These are phyloP conservation scores for Oryza australiensis DNA, from an alignment of 176 grass and related monocot species.

Conservation along the genomic window DNA sequence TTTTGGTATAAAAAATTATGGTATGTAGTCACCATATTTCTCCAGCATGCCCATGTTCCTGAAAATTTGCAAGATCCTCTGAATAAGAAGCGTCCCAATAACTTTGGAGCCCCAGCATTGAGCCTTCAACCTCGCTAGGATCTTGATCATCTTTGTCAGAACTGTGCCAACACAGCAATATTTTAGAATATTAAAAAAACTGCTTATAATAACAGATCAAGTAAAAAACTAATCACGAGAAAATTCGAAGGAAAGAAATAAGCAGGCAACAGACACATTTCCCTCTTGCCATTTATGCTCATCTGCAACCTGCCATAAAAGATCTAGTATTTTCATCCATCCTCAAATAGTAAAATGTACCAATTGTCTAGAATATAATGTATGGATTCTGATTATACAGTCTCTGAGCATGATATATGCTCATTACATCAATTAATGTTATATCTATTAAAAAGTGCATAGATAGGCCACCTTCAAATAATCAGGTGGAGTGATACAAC, in stretches of 20 bases:
- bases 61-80: slow-evolving; percentile 96
- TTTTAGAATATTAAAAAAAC: slow-evolving; percentile 12
- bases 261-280: neutral
- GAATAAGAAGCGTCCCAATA: slow-evolving; percentile 94
- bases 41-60: slow-evolving; percentile 76
- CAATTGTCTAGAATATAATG: neutral
- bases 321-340: neutral
- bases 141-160: slow-evolving; percentile 88
- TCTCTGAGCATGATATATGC: neutral
- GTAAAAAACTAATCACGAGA: neutral
- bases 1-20: neutral
- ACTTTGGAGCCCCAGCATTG: slow-evolving; percentile 85
- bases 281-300: neutral
- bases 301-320: neutral
- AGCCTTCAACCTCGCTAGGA: slow-evolving; percentile 69
- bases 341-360: neutral
- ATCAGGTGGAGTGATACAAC: neutral
- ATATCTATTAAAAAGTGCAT: neutral
- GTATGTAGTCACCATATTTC: slow-evolving; percentile 75
- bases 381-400: neutral
- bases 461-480: neutral
- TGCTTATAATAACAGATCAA: neutral
- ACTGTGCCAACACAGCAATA: slow-evolving; percentile 37
- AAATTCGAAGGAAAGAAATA: slow-evolving; percentile 23
- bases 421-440: neutral